Base-by-base conservation (phyloP, 345 rosid species). In the Camelina neglecta region DNA sequence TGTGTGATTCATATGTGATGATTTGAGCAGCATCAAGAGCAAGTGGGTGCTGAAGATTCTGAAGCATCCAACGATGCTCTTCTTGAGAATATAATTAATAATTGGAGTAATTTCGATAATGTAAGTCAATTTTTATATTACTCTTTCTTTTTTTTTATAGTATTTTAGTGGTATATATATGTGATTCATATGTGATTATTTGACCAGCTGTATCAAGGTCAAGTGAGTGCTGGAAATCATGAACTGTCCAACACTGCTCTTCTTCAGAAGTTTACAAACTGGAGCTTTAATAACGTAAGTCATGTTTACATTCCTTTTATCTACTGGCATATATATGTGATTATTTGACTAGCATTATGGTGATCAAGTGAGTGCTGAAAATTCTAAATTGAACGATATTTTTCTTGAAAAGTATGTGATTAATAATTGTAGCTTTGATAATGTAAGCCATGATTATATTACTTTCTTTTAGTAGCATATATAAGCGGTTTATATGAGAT, bases 11-110 rank as follows among this genome's bases (percentile, higher is more conserved):
- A 59, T 49, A 31, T 5, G n/a, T 31, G 20, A 60, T 69, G 42
- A 11, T 76, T 69, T 61, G 8, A 44, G 16, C 65, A 76, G 69
- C 21, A 31, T 36, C 64, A 69, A 61, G 33, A 4, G 11, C 3
- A 53, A 6, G 6, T 11, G 69, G 33, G 1, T 21, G 11, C 8
- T 20, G 62, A 21, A 50, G 53, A 18, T 75, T 4, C 11, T 75
- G 29, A 33, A 15, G 2, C 20, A 36, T 47, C 62, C 35, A 20
- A 16, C 31, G 11, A 51, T 7, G 33, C 16, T 35, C 1, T 35
- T 70, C 29, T 26, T 44, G 33, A 72, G 38, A 69, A 44, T 69
- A 18, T 2, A 5, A 16, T 11, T n/a, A 16, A 2, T 54, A 13
- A 36, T 33, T 44, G 44, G 70, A 41, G 5, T 29, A 29, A 20